Evolutionary conservation across 2,329 filamentous ascomycete genomes (phyloP), one percentile per base, ranked within the genome.

Genomic region (Paecilomyces niveus): DNA sequence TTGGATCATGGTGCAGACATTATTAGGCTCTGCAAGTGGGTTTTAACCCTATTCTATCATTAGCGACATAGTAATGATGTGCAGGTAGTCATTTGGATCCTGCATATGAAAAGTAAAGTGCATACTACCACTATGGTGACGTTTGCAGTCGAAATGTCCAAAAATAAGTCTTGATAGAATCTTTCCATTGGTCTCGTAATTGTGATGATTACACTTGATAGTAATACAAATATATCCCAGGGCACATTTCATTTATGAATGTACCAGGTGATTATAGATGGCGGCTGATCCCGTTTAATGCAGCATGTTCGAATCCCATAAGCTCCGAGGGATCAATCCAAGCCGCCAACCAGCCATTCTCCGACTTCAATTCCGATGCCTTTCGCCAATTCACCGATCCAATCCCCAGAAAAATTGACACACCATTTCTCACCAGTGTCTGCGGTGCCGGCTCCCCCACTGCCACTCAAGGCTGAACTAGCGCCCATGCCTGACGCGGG

Each of bases 361-460:
- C 76, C 76, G 62, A 78, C 75, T 59, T 77, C 75, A 54, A 79
- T 72, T 7, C 76, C 74, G 61, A 80, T 73, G 0, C 70, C 73
- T 63, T 74, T 76, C 2, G 75, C 76, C 67, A 78, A 63, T 45
- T 75, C 74, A 4, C 73, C 76, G 53, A 80, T 74, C 76, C 76
- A 79, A 54, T 78, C 76, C 5, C 75, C 75, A 22, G 73, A 75
- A 7, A 80, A 74, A 67, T 79, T 78, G 13, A 79, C 73, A 58
- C 73, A 74, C 78, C 78, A 81, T 56, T 78, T 80, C 61, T 77
- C 78, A 4, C 72, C 73, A 3, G 69, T 72, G 62, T 76, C 75
- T 18, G 73, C 70, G 24, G 68, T 71, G 18, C 67, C 64, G 29
- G 67, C 65, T n/a, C 67, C 70, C 5, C 65, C 62, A 10, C 64